Evolutionary conservation across 208 protist species (phyloP).

Genomic region (Trichomonas gallinae): DNA sequence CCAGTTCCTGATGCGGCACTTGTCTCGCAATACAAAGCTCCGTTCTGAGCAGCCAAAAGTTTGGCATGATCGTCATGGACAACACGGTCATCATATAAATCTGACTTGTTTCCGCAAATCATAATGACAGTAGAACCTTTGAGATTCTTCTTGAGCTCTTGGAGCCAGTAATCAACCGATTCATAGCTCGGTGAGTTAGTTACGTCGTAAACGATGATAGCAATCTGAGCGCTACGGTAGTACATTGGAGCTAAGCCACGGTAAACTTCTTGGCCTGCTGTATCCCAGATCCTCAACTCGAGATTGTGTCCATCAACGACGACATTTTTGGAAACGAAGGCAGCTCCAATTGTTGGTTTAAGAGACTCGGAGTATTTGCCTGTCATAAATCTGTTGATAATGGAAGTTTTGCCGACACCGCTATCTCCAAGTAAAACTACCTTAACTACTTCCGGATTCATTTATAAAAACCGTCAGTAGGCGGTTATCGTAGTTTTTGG

Average conservation of each 20-base stretch:
- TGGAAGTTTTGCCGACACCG: neutral
- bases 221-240: neutral
- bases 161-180: neutral
- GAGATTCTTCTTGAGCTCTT: neutral
- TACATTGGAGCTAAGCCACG: neutral
- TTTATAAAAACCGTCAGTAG: neutral
- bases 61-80: neutral
- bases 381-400: neutral
- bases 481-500: too few species aligned
- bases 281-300: neutral
- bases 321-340: neutral
- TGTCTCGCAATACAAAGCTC: neutral
- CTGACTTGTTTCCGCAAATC: neutral
- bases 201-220: neutral
- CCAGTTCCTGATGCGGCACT: neutral
- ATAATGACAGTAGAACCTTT: neutral
- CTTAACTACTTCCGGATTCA: neutral
- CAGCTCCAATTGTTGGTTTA: conserved; percentile 12
- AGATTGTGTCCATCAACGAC: neutral
- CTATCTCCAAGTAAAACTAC: neutral
- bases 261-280: neutral
- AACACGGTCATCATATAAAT: neutral
- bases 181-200: neutral
- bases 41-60: neutral
- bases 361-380: neutral